Evolutionary conservation across 2,329 filamentous ascomycete species (phyloP).

Genomic region (Ophiosphaerella korrae): DNA sequence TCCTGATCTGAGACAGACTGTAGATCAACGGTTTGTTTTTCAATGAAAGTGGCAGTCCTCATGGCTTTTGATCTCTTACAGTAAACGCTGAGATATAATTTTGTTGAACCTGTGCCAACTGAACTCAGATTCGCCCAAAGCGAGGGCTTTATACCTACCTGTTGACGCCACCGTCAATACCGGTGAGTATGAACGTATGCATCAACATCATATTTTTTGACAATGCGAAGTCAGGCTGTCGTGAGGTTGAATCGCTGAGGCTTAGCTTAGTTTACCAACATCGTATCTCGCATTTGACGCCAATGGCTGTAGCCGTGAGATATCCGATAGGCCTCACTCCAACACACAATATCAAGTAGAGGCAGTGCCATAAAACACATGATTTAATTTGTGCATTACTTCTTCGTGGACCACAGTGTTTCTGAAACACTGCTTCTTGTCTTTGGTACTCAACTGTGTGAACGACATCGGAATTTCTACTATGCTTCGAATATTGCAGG

Average conservation of each 20-base stretch:
- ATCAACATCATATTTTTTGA: background rate
- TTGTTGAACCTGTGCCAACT: background rate
- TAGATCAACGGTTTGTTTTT: conserved; percentile 12
- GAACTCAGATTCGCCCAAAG: background rate
- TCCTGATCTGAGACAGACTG: conserved; percentile 17
- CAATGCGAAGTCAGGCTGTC: conserved; percentile 3
- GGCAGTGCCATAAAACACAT: no score
- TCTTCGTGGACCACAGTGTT: no score
- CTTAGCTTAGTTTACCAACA: background rate
- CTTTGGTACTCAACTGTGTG: no score
- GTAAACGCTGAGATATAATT: background rate
- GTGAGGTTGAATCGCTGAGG: conserved; percentile 4
- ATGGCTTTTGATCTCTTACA: background rate
- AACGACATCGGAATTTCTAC: no score
- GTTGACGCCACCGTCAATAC: background rate
- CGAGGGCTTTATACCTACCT: background rate
- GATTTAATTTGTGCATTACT: no score
- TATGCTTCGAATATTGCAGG: no score
- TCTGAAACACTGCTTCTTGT: no score
- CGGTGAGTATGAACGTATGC: background rate
- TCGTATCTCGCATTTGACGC: conserved; percentile 2
- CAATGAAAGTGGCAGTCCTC: conserved; percentile 3
- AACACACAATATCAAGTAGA: no score
- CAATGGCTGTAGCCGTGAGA: no score
- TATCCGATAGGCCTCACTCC: no score